A percentile compares a stretch with the other conserved stretches of the same genome.
phyloP scores from a whole-genome alignment of 2,329 filamentous ascomycete genomes.

The Fusarium secorum region DNA sequence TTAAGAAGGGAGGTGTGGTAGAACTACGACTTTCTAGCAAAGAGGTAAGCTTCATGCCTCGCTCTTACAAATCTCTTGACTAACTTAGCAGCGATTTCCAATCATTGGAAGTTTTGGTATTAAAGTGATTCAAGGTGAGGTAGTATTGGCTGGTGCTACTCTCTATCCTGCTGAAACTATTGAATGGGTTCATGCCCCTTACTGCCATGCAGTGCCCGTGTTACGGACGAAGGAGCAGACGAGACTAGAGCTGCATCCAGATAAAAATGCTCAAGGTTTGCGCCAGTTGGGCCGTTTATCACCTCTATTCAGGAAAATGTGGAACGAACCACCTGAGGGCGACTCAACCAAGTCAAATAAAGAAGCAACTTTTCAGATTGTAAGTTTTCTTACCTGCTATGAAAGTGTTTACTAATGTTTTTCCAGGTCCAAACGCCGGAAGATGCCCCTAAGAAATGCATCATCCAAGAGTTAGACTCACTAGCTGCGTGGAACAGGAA shows the following conservation, averaged over 20 bases:
- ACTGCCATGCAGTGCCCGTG: slow-evolving; percentile 74
- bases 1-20: slow-evolving; percentile 50
- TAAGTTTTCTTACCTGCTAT: slow-evolving; percentile 42
- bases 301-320: slow-evolving; percentile 72
- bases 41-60: slow-evolving; percentile 52
- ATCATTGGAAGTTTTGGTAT: slow-evolving; percentile 75
- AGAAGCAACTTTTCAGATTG: slow-evolving; percentile 57
- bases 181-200: slow-evolving; percentile 70
- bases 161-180: slow-evolving; percentile 57
- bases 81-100: slow-evolving; percentile 61
- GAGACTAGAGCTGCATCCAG: slow-evolving; percentile 63
- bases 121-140: slow-evolving; percentile 65
- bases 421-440: slow-evolving; percentile 61
- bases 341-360: slow-evolving; percentile 28
- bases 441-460: slow-evolving; percentile 58
- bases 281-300: slow-evolving; percentile 66
- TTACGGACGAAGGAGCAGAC: slow-evolving; percentile 63
- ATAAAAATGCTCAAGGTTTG: slow-evolving; percentile 58
- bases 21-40: slow-evolving; percentile 56
- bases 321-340: slow-evolving; percentile 58
- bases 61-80: neutral
- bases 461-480: slow-evolving; percentile 63
- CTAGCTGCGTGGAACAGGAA: slow-evolving; percentile 69
- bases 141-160: slow-evolving; percentile 71
- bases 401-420: slow-evolving; percentile 23